phyloP scores from a whole-genome alignment of 495 filamentous ascomycete species.

The Penicillium flavigenum region DNA sequence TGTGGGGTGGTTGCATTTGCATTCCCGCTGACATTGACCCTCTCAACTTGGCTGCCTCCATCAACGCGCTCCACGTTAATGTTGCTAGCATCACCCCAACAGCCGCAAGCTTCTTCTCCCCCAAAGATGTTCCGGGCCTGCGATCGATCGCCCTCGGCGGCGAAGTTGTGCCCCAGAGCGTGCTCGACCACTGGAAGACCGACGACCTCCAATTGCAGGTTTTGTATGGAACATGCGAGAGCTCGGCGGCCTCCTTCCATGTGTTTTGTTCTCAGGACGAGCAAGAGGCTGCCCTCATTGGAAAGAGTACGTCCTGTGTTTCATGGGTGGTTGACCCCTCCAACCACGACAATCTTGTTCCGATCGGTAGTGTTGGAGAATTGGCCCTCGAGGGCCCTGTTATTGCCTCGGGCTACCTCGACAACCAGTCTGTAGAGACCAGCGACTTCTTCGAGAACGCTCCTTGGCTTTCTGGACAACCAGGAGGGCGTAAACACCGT shows the following conservation, averaged over 20 bases:
- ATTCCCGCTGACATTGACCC: slow-evolving; percentile 36
- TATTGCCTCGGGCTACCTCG: slow-evolving; percentile 52
- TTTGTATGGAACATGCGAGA: slow-evolving; percentile 42
- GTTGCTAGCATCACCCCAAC: slow-evolving; percentile 43
- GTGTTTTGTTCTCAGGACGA: slow-evolving; percentile 1
- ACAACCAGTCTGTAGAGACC: slow-evolving; percentile 31
- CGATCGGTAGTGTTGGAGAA: slow-evolving; percentile 61
- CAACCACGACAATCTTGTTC: slow-evolving; percentile 52
- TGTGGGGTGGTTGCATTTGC: slow-evolving; percentile 48
- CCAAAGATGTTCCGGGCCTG: slow-evolving; percentile 40
- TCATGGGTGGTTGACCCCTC: slow-evolving; percentile 58
- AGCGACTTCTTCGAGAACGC: slow-evolving; percentile 51
- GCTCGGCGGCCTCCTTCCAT: slow-evolving; percentile 33
- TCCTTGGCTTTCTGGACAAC: slow-evolving; percentile 37
- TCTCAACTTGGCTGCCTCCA: slow-evolving; percentile 29
- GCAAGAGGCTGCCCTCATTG: slow-evolving; percentile 23
- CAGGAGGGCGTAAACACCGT: neutral
- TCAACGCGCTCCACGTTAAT: slow-evolving; percentile 38
- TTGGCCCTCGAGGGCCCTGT: slow-evolving; percentile 60
- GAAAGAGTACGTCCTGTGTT: slow-evolving; percentile 24
- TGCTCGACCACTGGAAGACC: slow-evolving; percentile 21
- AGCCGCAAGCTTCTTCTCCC: slow-evolving; percentile 48
- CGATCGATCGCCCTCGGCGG: slow-evolving; percentile 44
- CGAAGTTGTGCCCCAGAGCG: slow-evolving; percentile 8
- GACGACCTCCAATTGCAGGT: slow-evolving; percentile 34